Base-by-base conservation (phyloP, 176 grass and related monocot species). In the Phyllostachys edulis region DNA sequence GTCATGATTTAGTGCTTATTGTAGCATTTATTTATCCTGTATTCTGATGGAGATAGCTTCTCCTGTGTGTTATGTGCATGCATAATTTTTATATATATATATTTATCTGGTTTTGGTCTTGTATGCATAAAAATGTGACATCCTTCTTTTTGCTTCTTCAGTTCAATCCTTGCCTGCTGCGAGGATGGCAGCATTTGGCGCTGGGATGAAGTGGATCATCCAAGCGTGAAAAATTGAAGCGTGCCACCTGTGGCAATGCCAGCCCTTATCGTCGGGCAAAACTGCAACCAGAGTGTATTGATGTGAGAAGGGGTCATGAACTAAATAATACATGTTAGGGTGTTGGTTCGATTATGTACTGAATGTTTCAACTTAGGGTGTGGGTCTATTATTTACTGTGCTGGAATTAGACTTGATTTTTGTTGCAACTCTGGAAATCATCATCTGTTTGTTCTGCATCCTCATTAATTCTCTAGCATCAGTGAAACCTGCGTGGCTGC, bases 161-260 rank as follows among this genome's bases (percentile, higher is more conserved):
- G 96, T 79, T 95, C 89, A 45, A 95, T 98, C 68, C 87, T 98
- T 41, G 92, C 83, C 88, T 92, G 91, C 73, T 90, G 85, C 2
- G 85, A 98, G 68, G 91, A 94, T 81, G 96, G 96, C 54, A 78
- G 69, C 3, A 92, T 95, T 34, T 95, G 88, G 87, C 91, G 96
- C 21, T 98, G 93, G 93, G 96, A 94, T 14, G 56, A 80, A 71
- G 86, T 98, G 36, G 54, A 76, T 11, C 77, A 85, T 45, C 71
- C 44, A 20, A 49, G 13, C 0, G 4, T 17, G 15, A 82, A 79
- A 29, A 67, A 40, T 41, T 67, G 49, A 84, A 73, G 60, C n/a
- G 4, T 57, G 3, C 34, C 0, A 0, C 14, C 39, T 26, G 29
- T 47, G 70, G 37, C 85, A 27, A 39, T 76, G 63, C 21, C 39